phyloP scores from a whole-genome alignment of 140 eudicot genomes.

The Stevia rebaudiana region DNA sequence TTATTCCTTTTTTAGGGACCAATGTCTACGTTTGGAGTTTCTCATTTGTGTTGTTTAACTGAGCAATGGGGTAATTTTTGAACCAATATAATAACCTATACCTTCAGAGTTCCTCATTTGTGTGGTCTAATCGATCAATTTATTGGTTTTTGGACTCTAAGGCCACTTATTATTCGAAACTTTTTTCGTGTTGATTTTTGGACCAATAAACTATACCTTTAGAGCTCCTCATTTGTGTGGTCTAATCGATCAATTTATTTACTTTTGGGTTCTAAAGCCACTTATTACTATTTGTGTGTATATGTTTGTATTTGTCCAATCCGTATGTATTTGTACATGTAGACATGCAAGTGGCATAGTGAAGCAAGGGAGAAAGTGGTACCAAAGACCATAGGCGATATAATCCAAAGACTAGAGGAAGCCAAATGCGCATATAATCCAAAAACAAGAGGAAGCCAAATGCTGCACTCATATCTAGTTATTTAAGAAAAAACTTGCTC shows the following conservation, averaged over 20 bases:
- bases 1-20: background rate
- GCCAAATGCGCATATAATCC: background rate
- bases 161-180: constrained; percentile 8
- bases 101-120: constrained; percentile 4
- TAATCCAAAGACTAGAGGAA: constrained; percentile 3
- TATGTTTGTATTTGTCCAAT: background rate
- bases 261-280: constrained; percentile 9
- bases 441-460: constrained; percentile 9
- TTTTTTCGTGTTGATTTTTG: background rate
- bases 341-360: constrained; percentile 19
- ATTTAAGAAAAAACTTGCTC: background rate
- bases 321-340: background rate
- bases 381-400: constrained; percentile 18
- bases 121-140: constrained; percentile 11
- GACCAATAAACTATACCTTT: constrained; percentile 4
- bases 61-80: too few relatives aligned
- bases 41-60: too few relatives aligned
- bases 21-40: too few relatives aligned
- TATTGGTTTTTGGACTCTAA: background rate
- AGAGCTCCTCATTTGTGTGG: constrained; percentile 5
- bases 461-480: constrained; percentile 11
- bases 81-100: background rate
- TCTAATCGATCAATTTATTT: constrained; percentile 8
- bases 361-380: constrained; percentile 26
- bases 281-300: background rate